phyloP scores from a whole-genome alignment of 2,329 filamentous ascomycete species.

The Pseudogymnoascus sp. region DNA sequence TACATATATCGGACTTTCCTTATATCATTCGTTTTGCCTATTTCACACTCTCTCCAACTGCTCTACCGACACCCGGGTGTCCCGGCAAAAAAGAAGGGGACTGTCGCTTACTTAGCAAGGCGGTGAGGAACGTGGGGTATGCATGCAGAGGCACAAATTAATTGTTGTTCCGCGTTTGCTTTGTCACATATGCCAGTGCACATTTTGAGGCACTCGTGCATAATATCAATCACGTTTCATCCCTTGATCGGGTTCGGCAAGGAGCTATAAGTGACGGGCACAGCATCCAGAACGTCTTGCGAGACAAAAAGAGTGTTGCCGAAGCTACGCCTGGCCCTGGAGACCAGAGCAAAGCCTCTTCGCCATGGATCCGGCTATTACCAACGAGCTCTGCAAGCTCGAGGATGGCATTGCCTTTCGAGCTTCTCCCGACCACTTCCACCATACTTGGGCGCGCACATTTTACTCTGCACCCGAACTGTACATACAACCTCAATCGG shows the following conservation, averaged over 20 bases:
- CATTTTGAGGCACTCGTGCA: constrained; percentile 5
- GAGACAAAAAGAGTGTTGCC: background rate
- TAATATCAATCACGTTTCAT: constrained; percentile 3
- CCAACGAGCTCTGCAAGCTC: constrained; percentile 47
- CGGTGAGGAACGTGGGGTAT: constrained; percentile 4
- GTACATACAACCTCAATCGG: constrained; percentile 75
- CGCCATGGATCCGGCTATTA: constrained; percentile 34
- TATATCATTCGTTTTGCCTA: background rate
- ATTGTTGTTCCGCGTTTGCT: background rate
- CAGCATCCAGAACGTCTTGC: background rate
- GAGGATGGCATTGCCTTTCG: constrained; percentile 67
- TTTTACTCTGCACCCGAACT: constrained; percentile 86
- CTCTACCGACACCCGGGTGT: background rate
- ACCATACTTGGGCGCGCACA: constrained; percentile 92
- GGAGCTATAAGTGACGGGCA: background rate
- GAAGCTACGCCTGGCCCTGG: background rate
- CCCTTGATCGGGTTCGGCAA: background rate
- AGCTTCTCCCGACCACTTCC: constrained; percentile 62
- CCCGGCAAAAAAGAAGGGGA: background rate
- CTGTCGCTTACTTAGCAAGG: constrained; percentile 7
- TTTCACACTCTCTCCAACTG: background rate
- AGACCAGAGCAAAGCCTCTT: background rate
- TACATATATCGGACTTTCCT: background rate
- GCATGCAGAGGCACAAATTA: background rate
- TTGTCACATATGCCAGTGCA: constrained; percentile 4